phyloP scores from a whole-genome alignment of 805 yeast species.

The Tetrapisispora nanseiensis region DNA sequence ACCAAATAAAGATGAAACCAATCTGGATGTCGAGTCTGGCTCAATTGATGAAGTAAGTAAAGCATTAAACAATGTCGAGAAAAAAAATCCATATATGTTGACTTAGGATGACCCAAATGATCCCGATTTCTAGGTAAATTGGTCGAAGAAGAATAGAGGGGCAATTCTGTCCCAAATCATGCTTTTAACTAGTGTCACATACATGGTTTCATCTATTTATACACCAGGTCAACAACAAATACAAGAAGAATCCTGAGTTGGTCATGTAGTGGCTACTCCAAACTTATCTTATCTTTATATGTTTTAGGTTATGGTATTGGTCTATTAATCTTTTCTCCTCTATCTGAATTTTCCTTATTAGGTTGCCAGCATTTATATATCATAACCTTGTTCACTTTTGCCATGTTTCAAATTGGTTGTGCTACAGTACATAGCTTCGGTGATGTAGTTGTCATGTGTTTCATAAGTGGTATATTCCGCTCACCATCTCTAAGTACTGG shows the following conservation, averaged over 20 bases:
- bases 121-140: constrained; percentile 47
- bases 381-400: constrained; percentile 37
- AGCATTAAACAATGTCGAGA: not conserved
- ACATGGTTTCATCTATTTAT: constrained; percentile 47
- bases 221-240: constrained; percentile 42
- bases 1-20: not conserved
- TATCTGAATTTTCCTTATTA: constrained; percentile 43
- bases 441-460: constrained; percentile 40
- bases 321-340: constrained; percentile 48
- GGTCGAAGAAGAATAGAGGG: constrained; percentile 37
- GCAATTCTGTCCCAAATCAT: constrained; percentile 34
- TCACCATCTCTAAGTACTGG: constrained; percentile 51
- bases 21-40: not conserved
- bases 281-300: constrained; percentile 43
- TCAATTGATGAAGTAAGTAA: not conserved
- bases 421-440: constrained; percentile 44
- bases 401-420: constrained; percentile 46
- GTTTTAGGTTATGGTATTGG: constrained; percentile 56
- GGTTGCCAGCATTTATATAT: constrained; percentile 47
- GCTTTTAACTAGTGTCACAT: constrained; percentile 41
- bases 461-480: constrained; percentile 47
- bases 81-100: constrained; percentile 26
- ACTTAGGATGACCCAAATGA: constrained; percentile 31
- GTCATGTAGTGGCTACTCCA: constrained; percentile 38
- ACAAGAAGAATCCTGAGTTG: constrained; percentile 36